phyloP scores from a whole-genome alignment of 371 early-diverging fungal species.

The Mortierella sp. region DNA sequence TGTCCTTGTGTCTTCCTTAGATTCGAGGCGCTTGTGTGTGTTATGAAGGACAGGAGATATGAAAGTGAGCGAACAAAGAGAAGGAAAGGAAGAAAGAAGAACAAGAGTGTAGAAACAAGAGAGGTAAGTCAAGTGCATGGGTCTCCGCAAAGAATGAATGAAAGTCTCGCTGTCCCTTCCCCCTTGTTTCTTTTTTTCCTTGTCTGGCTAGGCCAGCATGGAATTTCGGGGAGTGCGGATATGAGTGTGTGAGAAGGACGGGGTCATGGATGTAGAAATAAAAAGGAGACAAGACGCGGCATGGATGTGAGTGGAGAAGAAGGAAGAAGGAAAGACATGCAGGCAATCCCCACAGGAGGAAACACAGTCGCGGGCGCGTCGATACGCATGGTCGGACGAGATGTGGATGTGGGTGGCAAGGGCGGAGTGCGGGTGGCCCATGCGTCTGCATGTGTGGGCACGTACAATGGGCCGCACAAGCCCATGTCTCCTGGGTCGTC shows the following conservation, averaged over 20 bases:
- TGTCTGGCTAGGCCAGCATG: constrained; percentile 10
- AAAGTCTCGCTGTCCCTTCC: background rate
- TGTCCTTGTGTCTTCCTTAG: background rate
- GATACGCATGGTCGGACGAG: too few species aligned
- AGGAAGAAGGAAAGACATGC: background rate
- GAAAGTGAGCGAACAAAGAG: background rate
- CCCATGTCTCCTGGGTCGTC: too few species aligned
- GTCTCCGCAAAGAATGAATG: constrained; percentile 3
- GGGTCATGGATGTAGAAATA: background rate
- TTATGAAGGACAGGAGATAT: background rate
- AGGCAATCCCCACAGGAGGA: background rate
- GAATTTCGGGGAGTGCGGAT: background rate
- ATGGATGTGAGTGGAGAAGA: background rate
- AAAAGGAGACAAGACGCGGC: background rate
- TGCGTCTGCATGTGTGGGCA: too few species aligned
- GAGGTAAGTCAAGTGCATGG: background rate
- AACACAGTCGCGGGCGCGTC: background rate
- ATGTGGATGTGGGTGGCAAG: too few species aligned
- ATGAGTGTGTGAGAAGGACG: background rate
- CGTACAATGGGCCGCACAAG: too few species aligned
- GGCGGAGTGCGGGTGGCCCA: too few species aligned
- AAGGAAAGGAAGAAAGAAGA: background rate
- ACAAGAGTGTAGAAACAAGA: background rate
- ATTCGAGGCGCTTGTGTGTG: background rate
- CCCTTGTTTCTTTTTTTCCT: background rate